A percentile compares a stretch with the other conserved stretches of the same genome.
Conservation (phyloP, 768 basidiomycete genomes). For the Suillus plorans region DNA sequence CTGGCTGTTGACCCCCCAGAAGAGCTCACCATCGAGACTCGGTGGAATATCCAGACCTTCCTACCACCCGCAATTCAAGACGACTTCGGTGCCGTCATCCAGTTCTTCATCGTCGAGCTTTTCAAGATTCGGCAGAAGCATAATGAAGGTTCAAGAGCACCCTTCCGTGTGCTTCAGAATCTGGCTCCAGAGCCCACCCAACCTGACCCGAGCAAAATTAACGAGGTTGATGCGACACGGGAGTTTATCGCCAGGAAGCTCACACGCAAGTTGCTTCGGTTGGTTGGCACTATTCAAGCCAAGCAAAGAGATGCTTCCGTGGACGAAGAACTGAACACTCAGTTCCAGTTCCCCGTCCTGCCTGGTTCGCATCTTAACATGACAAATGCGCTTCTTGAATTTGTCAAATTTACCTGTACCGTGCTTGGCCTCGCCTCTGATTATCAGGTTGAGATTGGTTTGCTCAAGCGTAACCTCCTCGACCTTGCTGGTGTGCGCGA, state of each 20-base stretch:
- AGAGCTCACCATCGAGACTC: slow-evolving; percentile 73
- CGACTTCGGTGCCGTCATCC: slow-evolving; percentile 71
- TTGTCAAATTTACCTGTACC: slow-evolving; percentile 85
- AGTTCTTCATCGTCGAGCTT: slow-evolving; percentile 83
- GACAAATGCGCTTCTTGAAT: slow-evolving; percentile 82
- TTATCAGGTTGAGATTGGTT: slow-evolving; percentile 81
- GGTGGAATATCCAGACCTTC: slow-evolving; percentile 92
- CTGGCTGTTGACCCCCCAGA: slow-evolving; percentile 66
- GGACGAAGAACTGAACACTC: slow-evolving; percentile 49
- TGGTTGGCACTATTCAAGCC: slow-evolving; percentile 62
- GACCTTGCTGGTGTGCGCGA: slow-evolving; percentile 86
- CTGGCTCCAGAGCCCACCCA: slow-evolving; percentile 63
- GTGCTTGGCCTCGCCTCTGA: slow-evolving; percentile 78
- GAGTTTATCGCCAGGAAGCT: slow-evolving; percentile 80
- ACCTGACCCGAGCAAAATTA: slow-evolving; percentile 62
- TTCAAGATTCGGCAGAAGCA: slow-evolving; percentile 71
- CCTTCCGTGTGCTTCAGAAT: slow-evolving; percentile 71
- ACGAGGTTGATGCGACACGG: slow-evolving; percentile 65
- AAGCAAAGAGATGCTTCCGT: slow-evolving; percentile 59
- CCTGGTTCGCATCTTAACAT: slow-evolving; percentile 84
- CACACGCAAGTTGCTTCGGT: slow-evolving; percentile 75
- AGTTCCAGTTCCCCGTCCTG: slow-evolving; percentile 79
- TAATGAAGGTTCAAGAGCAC: slow-evolving; percentile 60
- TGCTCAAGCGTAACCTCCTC: slow-evolving; percentile 86
- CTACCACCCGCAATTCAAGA: slow-evolving; percentile 80